Conservation (phyloP, 306 rosid species). For the Malus domestica region ASM211411v1 NC_041795.1:18764001-18764500, state of each 20-base stretch:
- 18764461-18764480: constrained; percentile 48
- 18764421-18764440: constrained; percentile 65
- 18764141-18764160: background rate
- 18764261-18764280: background rate
- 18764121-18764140: background rate
- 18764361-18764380: background rate
- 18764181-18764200: background rate
- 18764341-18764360: background rate
- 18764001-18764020: background rate
- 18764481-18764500: constrained; percentile 61
- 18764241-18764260: background rate
- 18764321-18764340: no score
- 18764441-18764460: constrained; percentile 58
- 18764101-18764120: background rate
- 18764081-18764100: background rate
- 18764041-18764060: no score
- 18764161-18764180: background rate
- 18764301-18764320: background rate
- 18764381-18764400: no score
- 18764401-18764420: background rate
- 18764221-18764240: background rate
- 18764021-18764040: background rate
- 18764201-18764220: background rate
- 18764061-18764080: background rate
- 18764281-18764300: background rate